These are phyloP conservation scores for Botryosphaeria dothidea DNA, from an alignment of 2,329 filamentous ascomycete species.

Conservation along the genomic window DNA sequence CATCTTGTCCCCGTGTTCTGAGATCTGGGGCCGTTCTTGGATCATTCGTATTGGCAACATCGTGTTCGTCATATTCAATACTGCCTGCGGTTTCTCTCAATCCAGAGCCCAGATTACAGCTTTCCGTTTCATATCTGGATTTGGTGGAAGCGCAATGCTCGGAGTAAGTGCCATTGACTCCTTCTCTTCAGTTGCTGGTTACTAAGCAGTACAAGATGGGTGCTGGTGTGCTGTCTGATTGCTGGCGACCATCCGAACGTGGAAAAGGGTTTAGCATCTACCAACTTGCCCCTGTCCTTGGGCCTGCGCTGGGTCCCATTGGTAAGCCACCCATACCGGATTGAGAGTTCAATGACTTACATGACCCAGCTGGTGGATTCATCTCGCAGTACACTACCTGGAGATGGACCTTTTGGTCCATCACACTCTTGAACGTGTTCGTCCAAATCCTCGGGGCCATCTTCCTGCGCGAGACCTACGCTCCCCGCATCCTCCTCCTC, in stretches of 20 bases:
- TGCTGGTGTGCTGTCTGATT: conserved; percentile 49
- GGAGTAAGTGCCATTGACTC: conserved; percentile 33
- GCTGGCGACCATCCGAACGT: conserved; percentile 62
- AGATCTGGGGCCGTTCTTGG: conserved; percentile 36
- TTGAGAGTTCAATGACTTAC: background rate
- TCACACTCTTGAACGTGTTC: conserved; percentile 43
- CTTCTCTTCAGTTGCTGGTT: no score
- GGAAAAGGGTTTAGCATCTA: conserved; percentile 65
- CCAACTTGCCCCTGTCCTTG: conserved; percentile 63
- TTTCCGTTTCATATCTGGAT: conserved; percentile 38
- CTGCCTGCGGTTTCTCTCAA: conserved; percentile 42
- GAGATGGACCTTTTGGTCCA: conserved; percentile 53
- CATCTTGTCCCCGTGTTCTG: conserved; percentile 39
- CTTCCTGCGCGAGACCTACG: conserved; percentile 47
- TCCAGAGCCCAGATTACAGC: conserved; percentile 35
- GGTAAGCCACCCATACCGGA: conserved; percentile 23
- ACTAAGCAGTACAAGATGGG: conserved; percentile 8
- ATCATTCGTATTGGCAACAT: conserved; percentile 40
- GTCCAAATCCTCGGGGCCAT: conserved; percentile 46
- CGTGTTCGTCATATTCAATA: conserved; percentile 38
- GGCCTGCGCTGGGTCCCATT: conserved; percentile 66
- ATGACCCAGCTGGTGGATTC: conserved; percentile 49
- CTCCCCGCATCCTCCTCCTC: conserved; percentile 46
- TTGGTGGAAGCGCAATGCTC: conserved; percentile 40
- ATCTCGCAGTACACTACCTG: conserved; percentile 47